phyloP scores from a whole-genome alignment of 2,329 filamentous ascomycete genomes.

The Aspergillus chevalieri region DNA sequence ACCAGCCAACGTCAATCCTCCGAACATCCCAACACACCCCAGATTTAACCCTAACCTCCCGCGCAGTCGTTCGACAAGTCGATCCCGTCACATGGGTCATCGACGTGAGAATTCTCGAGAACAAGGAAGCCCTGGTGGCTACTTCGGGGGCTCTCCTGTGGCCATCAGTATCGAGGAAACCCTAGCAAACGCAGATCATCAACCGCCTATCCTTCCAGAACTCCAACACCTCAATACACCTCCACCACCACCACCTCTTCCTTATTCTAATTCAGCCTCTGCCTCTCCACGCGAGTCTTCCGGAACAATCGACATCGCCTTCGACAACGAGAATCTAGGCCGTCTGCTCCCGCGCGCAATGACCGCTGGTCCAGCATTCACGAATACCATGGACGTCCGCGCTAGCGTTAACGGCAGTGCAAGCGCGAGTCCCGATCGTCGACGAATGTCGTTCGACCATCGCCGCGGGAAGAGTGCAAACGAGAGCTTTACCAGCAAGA shows the following conservation, averaged over 20 bases:
- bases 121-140: constrained; percentile 15
- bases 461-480: constrained; percentile 52
- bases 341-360: constrained; percentile 30
- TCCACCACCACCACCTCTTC: constrained; percentile 47
- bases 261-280: constrained; percentile 19
- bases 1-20: constrained; percentile 11
- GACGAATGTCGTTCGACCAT: constrained; percentile 41
- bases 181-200: constrained; percentile 32
- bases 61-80: constrained; percentile 37
- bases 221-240: constrained; percentile 55
- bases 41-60: constrained; percentile 36
- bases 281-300: constrained; percentile 30
- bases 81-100: constrained; percentile 25
- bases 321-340: constrained; percentile 35
- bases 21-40: constrained; percentile 35
- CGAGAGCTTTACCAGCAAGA: constrained; percentile 51
- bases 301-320: constrained; percentile 35
- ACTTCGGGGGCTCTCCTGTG: constrained; percentile 30
- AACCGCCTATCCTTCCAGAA: constrained; percentile 52
- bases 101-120: constrained; percentile 25
- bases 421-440: constrained; percentile 26
- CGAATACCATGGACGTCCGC: constrained; percentile 5
- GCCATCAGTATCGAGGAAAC: constrained; percentile 52
- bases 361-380: constrained; percentile 28
- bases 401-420: constrained; percentile 9